Percentiles rank a stretch among this genome's conserved stretches.
Conservation (phyloP, 192 early-diverging fungal species). For the Phycomyces nitens region DNA sequence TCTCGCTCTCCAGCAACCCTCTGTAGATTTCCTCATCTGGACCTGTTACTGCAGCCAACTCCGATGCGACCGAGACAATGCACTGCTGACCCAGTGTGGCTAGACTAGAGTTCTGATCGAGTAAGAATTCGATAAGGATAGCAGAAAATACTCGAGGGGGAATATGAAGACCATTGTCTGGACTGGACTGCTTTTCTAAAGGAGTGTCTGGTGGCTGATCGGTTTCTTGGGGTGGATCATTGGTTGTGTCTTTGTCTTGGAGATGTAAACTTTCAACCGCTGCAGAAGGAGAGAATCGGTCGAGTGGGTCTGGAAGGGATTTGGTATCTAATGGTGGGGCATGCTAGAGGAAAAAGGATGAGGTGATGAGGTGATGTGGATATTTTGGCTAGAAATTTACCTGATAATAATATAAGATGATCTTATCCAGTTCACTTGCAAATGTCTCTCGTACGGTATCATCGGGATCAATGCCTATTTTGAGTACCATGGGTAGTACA, state of each 20-base stretch:
- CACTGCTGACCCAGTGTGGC: conserved; percentile 45
- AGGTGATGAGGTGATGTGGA: neutral
- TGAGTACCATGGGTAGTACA: conserved; percentile 36
- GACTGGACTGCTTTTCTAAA: neutral
- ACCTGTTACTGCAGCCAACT: conserved; percentile 28
- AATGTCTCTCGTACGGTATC: conserved; percentile 43
- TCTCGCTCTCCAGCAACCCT: conserved; percentile 45
- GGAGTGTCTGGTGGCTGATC: neutral
- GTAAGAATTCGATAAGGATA: conserved; percentile 44
- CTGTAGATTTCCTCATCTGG: conserved; percentile 10
- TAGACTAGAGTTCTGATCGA: conserved; percentile 54
- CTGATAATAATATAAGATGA: conserved; percentile 43
- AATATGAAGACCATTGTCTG: conserved; percentile 20
- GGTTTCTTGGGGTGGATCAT: neutral
- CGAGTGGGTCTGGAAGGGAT: too few relatives aligned
- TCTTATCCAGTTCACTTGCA: conserved; percentile 43
- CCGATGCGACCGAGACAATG: conserved; percentile 41
- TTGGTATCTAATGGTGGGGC: conserved; percentile 5
- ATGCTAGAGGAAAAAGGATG: conserved; percentile 8
- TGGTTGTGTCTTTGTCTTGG: neutral
- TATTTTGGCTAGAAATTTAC: conserved; percentile 14
- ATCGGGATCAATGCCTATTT: conserved; percentile 37
- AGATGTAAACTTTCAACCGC: neutral
- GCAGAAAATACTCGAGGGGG: conserved; percentile 39
- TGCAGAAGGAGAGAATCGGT: neutral